Conservation (phyloP, 2,329 filamentous ascomycete species). For the Penicillium hordei region DNA sequence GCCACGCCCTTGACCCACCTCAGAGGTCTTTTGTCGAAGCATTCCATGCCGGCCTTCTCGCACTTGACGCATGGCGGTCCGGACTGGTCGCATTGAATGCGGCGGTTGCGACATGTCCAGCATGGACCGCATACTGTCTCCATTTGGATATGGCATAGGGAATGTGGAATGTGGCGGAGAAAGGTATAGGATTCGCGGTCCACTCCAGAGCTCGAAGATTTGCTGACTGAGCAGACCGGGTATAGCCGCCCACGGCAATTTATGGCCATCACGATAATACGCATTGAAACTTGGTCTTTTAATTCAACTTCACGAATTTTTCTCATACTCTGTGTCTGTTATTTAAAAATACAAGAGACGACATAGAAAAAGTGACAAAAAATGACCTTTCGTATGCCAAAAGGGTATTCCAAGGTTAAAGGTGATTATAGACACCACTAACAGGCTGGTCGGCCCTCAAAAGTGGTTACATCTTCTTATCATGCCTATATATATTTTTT, state of each 20-base stretch:
- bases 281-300: not conserved
- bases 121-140: constrained; percentile 21
- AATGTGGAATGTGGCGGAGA: not conserved
- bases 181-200: not conserved
- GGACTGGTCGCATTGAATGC: constrained; percentile 37
- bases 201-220: not conserved
- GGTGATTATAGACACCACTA: not conserved
- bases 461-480: not conserved
- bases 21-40: constrained; percentile 34
- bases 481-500: not conserved
- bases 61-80: constrained; percentile 36
- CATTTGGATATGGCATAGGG: constrained; percentile 7
- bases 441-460: not conserved
- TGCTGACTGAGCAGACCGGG: constrained; percentile 5
- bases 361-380: not conserved
- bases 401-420: too few relatives aligned
- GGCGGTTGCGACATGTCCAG: constrained; percentile 39
- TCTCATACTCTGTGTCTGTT: not conserved
- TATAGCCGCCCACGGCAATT: not conserved
- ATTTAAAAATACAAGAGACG: not conserved
- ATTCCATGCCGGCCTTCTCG: constrained; percentile 35
- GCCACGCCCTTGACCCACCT: constrained; percentile 40
- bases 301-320: not conserved
- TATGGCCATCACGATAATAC: not conserved
- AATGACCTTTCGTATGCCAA: too few relatives aligned